A percentile compares a stretch with the other conserved stretches of the same genome.
These are phyloP conservation scores for Anaeromyces robustus DNA, from an alignment of 192 early-diverging fungal species.

Conservation along the genomic window DNA sequence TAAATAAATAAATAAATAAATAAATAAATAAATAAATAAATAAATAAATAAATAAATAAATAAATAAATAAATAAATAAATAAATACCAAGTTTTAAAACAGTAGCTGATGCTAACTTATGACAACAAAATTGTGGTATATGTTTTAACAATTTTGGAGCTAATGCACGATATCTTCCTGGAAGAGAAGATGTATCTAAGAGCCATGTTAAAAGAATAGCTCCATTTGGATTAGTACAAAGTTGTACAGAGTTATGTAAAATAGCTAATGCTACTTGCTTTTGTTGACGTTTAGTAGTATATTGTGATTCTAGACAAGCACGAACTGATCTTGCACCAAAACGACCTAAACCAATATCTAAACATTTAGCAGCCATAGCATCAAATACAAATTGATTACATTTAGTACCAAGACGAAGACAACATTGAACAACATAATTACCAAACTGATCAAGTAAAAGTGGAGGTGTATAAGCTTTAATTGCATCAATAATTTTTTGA, in stretches of 20 bases:
- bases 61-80: too few species aligned
- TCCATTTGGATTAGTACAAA: constrained; percentile 85
- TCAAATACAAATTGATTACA: constrained; percentile 89
- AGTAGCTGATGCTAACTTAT: constrained; percentile 76
- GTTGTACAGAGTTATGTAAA: constrained; percentile 59
- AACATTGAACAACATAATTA: constrained; percentile 97
- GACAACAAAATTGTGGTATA: constrained; percentile 62
- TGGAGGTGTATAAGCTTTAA: constrained; percentile 60
- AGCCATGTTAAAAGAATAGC: constrained; percentile 87
- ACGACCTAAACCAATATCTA: constrained; percentile 77
- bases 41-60: not conserved
- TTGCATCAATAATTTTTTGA: constrained; percentile 16
- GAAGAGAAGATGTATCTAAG: constrained; percentile 66
- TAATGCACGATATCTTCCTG: constrained; percentile 69
- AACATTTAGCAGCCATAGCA: constrained; percentile 68
- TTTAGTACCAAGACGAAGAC: constrained; percentile 60
- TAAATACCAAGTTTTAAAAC: constrained; percentile 58
- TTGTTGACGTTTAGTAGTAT: constrained; percentile 71
- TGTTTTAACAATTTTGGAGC: constrained; percentile 68
- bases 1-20: not conserved
- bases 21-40: constrained; percentile 2
- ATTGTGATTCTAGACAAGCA: constrained; percentile 77
- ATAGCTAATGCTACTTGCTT: constrained; percentile 83
- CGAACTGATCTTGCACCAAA: constrained; percentile 88
- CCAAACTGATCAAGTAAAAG: constrained; percentile 90